Evolutionary conservation across 768 basidiomycete species (phyloP), one percentile per base, ranked within the genome.

Genomic region (Kwoniella newhampshirensis): DNA sequence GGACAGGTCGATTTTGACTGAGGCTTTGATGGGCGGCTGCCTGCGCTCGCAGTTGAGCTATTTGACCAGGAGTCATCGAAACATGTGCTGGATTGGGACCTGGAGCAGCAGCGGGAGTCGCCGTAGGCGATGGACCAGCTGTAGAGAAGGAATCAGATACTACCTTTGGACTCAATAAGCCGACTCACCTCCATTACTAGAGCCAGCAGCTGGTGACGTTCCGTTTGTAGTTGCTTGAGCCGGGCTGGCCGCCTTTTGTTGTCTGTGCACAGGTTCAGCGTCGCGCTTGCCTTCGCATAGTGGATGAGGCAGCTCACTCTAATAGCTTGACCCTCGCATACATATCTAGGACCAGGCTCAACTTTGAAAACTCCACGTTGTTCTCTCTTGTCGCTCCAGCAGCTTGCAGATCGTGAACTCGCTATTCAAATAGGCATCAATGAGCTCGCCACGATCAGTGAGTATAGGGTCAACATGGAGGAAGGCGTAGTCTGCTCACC

Each of bases 41-140:
- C 59, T 78, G 77, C 1, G 71, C 62, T 23, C 75, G 70, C 12
- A 78, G 64, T 51, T 77, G 74, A 4, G 70, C 72, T 32, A 77
- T 73, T 58, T 78, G 77, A 15, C 60, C 63, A 21, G 75, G 71
- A 7, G 72, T 74, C 75, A 76, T 76, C 5, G 71, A 54, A 11
- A 67, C 46, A 20, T 64, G 60, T 25, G 64, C 48, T 9, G 51
- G 27, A 21, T 49, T 20, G 1, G 56, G 52, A 25, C 50, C 28
- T 2, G 39, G 51, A 6, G 54, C 47, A 40, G 60, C 20, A 1
- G 55, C 30, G 3, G 56, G 27, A 11, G 56, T 42, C 4, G 51
- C 13, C n/a, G 32, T 13, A 13, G 32, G 32, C 32, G 32, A 32
- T 6, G 32, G 32, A 30, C 40, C 15, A 32, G 50, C 47, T 57